Conservation (phyloP, 345 rosid species). For the Dimocarpus longan region DNA sequence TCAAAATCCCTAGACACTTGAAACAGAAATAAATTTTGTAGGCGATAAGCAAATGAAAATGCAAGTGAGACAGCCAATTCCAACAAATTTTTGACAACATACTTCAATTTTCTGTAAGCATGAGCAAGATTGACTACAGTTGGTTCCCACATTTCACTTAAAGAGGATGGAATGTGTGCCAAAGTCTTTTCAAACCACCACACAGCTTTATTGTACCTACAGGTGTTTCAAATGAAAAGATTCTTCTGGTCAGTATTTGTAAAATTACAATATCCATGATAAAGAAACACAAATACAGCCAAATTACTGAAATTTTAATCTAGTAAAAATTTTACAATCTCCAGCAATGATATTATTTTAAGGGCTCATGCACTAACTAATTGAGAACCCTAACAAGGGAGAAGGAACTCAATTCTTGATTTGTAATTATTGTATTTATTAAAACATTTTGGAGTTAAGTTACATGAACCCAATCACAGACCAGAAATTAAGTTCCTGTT, state of each 20-base stretch:
- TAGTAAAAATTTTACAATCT: background rate
- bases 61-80: conserved; percentile 15
- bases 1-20: background rate
- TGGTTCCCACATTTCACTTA: conserved; percentile 88
- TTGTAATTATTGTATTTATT: too few species aligned
- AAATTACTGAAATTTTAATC: background rate
- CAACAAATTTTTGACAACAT: conserved; percentile 18
- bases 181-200: conserved; percentile 93
- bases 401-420: too few species aligned
- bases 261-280: background rate
- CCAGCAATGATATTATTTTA: background rate
- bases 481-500: too few species aligned
- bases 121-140: conserved; percentile 91
- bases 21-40: background rate
- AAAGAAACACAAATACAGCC: background rate
- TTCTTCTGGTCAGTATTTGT: conserved; percentile 12
- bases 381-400: too few species aligned
- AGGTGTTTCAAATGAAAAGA: conserved; percentile 26
- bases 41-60: conserved; percentile 15
- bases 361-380: background rate
- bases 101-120: conserved; percentile 87
- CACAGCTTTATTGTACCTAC: conserved; percentile 86
- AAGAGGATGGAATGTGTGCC: conserved; percentile 64
- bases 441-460: too few species aligned
- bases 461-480: too few species aligned